phyloP scores from a whole-genome alignment of 768 basidiomycete genomes.

The Lentinus tigrinus region DNA sequence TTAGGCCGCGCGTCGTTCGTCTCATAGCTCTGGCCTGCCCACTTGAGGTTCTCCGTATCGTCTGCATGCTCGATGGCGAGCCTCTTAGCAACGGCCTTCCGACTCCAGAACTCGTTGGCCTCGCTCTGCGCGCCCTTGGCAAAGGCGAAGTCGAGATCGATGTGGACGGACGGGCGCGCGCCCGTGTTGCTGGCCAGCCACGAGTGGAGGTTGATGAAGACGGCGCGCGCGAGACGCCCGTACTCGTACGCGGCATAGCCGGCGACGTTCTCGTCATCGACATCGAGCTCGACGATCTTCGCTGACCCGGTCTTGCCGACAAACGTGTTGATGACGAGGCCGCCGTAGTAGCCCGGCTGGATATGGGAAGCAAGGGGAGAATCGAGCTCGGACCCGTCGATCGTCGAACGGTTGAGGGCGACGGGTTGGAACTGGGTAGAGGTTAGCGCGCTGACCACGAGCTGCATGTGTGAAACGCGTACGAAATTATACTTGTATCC shows the following conservation, averaged over 20 bases:
- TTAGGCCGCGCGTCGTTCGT: constrained; percentile 4
- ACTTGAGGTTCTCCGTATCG: constrained; percentile 17
- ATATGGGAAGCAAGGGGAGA: constrained; percentile 53
- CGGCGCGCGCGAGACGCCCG: constrained; percentile 39
- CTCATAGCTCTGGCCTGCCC: constrained; percentile 24
- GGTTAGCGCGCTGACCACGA: not conserved
- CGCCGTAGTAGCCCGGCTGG: constrained; percentile 64
- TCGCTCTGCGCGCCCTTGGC: not conserved
- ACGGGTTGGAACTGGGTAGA: not conserved
- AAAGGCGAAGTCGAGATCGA: constrained; percentile 33
- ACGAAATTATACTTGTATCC: constrained; percentile 74
- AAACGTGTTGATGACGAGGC: constrained; percentile 56
- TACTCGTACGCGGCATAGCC: constrained; percentile 62
- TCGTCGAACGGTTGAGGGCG: not conserved
- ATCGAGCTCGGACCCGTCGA: constrained; percentile 49
- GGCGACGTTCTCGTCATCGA: constrained; percentile 46
- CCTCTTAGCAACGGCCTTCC: constrained; percentile 2
- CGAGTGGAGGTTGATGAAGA: constrained; percentile 59
- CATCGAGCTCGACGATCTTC: constrained; percentile 44
- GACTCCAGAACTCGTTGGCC: not conserved
- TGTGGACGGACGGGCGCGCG: constrained; percentile 31
- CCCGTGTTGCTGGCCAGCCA: constrained; percentile 35
- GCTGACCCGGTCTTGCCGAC: constrained; percentile 45
- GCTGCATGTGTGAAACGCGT: constrained; percentile 1
- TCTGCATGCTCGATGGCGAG: constrained; percentile 22